These are phyloP conservation scores for Kalmanozyma brasiliensis DNA, from an alignment of 1,284 basidiomycete species.

Conservation along the genomic window DNA sequence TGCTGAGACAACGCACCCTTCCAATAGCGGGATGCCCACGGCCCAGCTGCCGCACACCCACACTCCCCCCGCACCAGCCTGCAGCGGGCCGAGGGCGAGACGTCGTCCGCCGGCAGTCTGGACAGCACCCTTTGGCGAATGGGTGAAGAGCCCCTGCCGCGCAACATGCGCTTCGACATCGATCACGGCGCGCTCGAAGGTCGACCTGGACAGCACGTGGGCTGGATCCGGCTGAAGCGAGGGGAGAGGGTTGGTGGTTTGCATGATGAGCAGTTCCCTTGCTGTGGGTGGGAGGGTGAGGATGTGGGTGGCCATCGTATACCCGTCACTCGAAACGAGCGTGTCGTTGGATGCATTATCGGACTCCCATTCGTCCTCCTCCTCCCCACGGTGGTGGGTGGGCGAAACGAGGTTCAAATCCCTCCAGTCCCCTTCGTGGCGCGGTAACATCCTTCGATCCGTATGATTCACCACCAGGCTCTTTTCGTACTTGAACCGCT, in stretches of 20 bases:
- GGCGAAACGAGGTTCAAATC: constrained; percentile 58
- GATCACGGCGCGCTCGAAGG: constrained; percentile 59
- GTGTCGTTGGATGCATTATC: constrained; percentile 4
- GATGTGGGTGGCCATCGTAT: constrained; percentile 63
- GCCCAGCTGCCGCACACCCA: constrained; percentile 36
- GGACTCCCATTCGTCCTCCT: too few species aligned
- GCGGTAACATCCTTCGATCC: constrained; percentile 42
- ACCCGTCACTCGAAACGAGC: constrained; percentile 2
- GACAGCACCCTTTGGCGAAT: background rate
- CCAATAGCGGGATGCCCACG: constrained; percentile 29
- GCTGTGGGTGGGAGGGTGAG: constrained; percentile 9
- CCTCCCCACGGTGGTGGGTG: background rate
- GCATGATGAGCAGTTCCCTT: constrained; percentile 34
- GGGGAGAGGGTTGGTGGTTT: constrained; percentile 62
- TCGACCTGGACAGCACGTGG: constrained; percentile 31
- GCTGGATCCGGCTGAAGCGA: constrained; percentile 26
- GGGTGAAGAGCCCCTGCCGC: constrained; percentile 11
- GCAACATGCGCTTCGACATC: constrained; percentile 20
- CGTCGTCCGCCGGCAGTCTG: constrained; percentile 4
- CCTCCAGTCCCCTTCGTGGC: constrained; percentile 36
- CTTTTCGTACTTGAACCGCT: constrained; percentile 37
- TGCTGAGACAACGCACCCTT: constrained; percentile 34
- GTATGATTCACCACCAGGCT: constrained; percentile 55
- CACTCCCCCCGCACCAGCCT: background rate
- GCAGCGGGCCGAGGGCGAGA: constrained; percentile 13